These are phyloP conservation scores for Penicillium cinerascens DNA, from an alignment of 495 filamentous ascomycete genomes.

Conservation along the genomic window DNA sequence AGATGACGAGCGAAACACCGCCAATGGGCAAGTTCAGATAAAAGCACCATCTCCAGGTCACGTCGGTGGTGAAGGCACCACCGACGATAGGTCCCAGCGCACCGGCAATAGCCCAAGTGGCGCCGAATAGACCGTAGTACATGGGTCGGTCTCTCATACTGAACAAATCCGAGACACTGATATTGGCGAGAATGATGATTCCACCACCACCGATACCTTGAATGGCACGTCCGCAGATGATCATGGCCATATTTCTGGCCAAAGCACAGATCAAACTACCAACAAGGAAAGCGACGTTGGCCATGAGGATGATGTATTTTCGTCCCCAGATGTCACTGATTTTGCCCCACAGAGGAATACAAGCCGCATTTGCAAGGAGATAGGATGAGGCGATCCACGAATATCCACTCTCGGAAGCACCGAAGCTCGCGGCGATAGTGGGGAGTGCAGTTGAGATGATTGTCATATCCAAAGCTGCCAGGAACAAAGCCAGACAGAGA, in stretches of 20 bases:
- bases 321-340: conserved; percentile 83
- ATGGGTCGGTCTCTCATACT: conserved; percentile 64
- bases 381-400: conserved; percentile 76
- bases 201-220: conserved; percentile 87
- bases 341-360: conserved; percentile 77
- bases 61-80: conserved; percentile 65
- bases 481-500: conserved; percentile 49
- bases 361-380: conserved; percentile 64
- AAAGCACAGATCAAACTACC: conserved; percentile 71
- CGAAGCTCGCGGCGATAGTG: conserved; percentile 60
- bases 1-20: conserved; percentile 61
- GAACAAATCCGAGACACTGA: conserved; percentile 78
- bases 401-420: conserved; percentile 60
- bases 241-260: conserved; percentile 64
- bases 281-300: conserved; percentile 70
- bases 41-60: conserved; percentile 63
- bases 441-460: conserved; percentile 56
- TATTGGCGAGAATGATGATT: conserved; percentile 74
- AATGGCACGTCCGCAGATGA: conserved; percentile 70
- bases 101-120: conserved; percentile 71
- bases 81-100: conserved; percentile 73
- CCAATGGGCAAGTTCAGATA: conserved; percentile 71
- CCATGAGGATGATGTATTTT: conserved; percentile 71
- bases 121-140: conserved; percentile 63
- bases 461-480: conserved; percentile 54